Evolutionary conservation across 2,329 filamentous ascomycete genomes (phyloP), one percentile per base, ranked within the genome.

Genomic region (Albifimbria verrucaria): DNA sequence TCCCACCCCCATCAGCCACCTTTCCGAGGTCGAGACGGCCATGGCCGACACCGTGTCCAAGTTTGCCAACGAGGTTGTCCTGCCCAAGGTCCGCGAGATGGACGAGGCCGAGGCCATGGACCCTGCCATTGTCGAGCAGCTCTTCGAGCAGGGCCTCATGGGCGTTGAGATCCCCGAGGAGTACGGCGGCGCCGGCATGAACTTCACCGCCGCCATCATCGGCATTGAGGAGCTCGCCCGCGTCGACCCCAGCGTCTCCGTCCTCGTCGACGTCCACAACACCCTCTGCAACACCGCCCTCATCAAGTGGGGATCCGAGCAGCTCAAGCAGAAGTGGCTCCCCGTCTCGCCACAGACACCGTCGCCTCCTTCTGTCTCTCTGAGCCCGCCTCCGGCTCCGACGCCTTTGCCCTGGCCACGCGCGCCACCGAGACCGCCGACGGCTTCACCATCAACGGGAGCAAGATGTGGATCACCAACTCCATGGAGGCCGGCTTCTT

Each of bases 401-500:
- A 99, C 68, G 94, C 94, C 41, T 99, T 99, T 68, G 95, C 95
- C 1, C 81, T 99, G 59, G 88, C 91, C 61, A 97, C 94, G 53
- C 92, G 90, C 71, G 94, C 94, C 43, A 86, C 84, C 53, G 90
- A 92, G 78, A 94, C 90, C 1, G 80, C 85, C 21, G 82, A 86
- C 59, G 92, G 93, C 28, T 99, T 93, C 78, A 87, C 81, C 73
- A 89, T 99, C 72, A 89, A 85, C 56, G 94, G 94, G 48, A 86
- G 85, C 72, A 99, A 99, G 83, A 99, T 99, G 94, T 99, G 94
- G 94, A 99, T 99, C 74, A 99, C 94, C 58, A 99, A 99, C 80
- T 88, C 89, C 49, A 87, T 93, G 77, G 94, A 99, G 76, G 89
- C 94, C 20, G 86, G 86, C 55, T 88, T 97, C 77, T 99, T 97